Evolutionary conservation across 805 yeast genomes (phyloP), one percentile per base, ranked within the genome.

Genomic region (Starmerella bombi): DNA sequence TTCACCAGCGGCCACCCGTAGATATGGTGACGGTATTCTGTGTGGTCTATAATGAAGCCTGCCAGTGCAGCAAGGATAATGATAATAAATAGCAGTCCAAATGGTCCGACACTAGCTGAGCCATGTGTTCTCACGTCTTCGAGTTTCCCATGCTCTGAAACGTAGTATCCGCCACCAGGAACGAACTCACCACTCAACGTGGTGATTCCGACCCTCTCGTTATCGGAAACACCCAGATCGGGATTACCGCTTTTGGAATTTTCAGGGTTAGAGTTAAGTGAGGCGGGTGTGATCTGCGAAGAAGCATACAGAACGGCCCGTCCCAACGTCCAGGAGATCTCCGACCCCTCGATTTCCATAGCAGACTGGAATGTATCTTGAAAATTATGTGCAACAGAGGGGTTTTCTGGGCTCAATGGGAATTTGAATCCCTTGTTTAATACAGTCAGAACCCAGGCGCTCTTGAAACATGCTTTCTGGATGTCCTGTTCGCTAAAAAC

Each of bases 241-340:
- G n/a, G n/a, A n/a, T n/a, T n/a, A n/a, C n/a, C n/a, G n/a, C n/a
- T n/a, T n/a, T n/a, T n/a, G n/a, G n/a, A n/a, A n/a, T n/a, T n/a
- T n/a, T n/a, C n/a, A n/a, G n/a, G n/a, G n/a, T n/a, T n/a, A n/a
- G n/a, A n/a, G n/a, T n/a, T n/a, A n/a, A n/a, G n/a, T n/a, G n/a
- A n/a, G n/a, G n/a, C n/a, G n/a, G 55, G 49, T 29, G 54, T 57
- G 5, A 82, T 67, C 47, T 75, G 76, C 14, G 86, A 72, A 0
- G 93, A 75, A 0, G 94, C 95, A 57, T 76, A 82, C 10, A 88
- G 58, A 3, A 91, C 57, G 21, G 86, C 84, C 53, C 80, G 78
- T 4, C 98, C 99, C 27, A 91, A 58, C 0, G 97, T 88, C 99
- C 99, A 91, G 0, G 95, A 80, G 15, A 91, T 64, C 50, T 91